A percentile compares a stretch with the other conserved stretches of the same genome.
Evolutionary conservation across 116 monocot genomes (phyloP).

Genomic region (Dioscorea cayenensis): DNA sequence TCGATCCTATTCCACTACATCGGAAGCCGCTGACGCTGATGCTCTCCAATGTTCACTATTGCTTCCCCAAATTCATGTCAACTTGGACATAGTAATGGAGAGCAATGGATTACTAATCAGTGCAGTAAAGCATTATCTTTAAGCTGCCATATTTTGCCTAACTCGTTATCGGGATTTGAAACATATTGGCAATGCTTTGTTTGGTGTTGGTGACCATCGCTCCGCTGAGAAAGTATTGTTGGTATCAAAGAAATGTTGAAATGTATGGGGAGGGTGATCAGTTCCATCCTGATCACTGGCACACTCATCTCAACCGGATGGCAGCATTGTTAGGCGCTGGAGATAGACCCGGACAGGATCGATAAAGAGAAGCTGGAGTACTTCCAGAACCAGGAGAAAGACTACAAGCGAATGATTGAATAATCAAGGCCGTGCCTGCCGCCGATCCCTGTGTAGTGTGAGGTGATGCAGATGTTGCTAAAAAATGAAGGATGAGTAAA

Average conservation of each 20-base stretch:
- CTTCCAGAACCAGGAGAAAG: too few relatives aligned
- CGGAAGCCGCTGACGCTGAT: slow-evolving; percentile 18
- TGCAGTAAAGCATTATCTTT: slow-evolving; percentile 26
- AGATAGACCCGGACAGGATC: too few relatives aligned
- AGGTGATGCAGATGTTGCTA: too few relatives aligned
- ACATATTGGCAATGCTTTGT: slow-evolving; percentile 24
- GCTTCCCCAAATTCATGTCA: slow-evolving; percentile 31
- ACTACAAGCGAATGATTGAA: too few relatives aligned
- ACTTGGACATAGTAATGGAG: slow-evolving; percentile 26
- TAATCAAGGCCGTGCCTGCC: too few relatives aligned
- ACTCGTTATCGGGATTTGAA: slow-evolving; percentile 28
- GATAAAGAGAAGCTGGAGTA: too few relatives aligned
- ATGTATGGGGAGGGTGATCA: slow-evolving; percentile 28
- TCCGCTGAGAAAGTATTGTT: slow-evolving; percentile 19
- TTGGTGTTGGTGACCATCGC: slow-evolving; percentile 20
- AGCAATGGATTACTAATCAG: slow-evolving; percentile 22
- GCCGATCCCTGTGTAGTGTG: too few relatives aligned
- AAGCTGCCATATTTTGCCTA: slow-evolving; percentile 24
- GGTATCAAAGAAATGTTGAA: slow-evolving; percentile 15
- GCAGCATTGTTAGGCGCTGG: slow-evolving; percentile 19
- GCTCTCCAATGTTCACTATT: slow-evolving; percentile 11
- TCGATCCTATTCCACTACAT: slow-evolving; percentile 3
- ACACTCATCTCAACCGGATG: slow-evolving; percentile 19
- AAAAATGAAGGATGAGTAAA: too few relatives aligned
- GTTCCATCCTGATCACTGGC: slow-evolving; percentile 15